Conservation (phyloP, 2,329 filamentous ascomycete species). For the Intubia oerlemansii region DNA sequence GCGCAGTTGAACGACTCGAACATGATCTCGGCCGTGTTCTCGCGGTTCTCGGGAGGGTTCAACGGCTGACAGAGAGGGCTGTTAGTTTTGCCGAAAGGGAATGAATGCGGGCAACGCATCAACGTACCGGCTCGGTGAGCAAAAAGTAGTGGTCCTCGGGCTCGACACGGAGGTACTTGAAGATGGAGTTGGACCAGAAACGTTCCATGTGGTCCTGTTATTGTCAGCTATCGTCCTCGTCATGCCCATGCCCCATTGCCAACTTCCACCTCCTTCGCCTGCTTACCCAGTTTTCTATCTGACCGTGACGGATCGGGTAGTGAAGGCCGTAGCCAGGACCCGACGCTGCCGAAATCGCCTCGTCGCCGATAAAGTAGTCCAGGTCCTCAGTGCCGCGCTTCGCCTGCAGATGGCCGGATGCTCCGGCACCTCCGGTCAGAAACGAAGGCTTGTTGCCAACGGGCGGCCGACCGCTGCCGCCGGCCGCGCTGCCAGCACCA, state of each 20-base stretch:
- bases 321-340: constrained; percentile 93
- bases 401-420: constrained; percentile 59
- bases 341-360: constrained; percentile 63
- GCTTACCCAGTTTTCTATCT: constrained; percentile 96
- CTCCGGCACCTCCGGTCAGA: constrained; percentile 73
- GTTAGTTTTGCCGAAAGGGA: background rate
- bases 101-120: background rate
- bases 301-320: constrained; percentile 92
- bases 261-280: too few species aligned
- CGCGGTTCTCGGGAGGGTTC: constrained; percentile 95
- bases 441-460: constrained; percentile 92
- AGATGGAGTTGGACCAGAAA: constrained; percentile 99
- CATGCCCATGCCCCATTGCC: too few species aligned
- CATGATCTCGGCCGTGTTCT: constrained; percentile 98
- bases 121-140: constrained; percentile 79
- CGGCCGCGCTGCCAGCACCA: constrained; percentile 44
- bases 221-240: background rate
- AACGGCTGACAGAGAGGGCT: too few species aligned
- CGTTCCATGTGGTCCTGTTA: constrained; percentile 90
- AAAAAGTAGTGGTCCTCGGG: constrained; percentile 98
- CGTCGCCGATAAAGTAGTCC: constrained; percentile 97
- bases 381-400: constrained; percentile 96
- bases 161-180: constrained; percentile 96
- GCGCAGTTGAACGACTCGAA: constrained; percentile 99
- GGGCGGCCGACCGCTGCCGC: constrained; percentile 70